Evolutionary conservation across 2,329 filamentous ascomycete genomes (phyloP), one percentile per base, ranked within the genome.

Genomic region (Phoma herbarum): DNA sequence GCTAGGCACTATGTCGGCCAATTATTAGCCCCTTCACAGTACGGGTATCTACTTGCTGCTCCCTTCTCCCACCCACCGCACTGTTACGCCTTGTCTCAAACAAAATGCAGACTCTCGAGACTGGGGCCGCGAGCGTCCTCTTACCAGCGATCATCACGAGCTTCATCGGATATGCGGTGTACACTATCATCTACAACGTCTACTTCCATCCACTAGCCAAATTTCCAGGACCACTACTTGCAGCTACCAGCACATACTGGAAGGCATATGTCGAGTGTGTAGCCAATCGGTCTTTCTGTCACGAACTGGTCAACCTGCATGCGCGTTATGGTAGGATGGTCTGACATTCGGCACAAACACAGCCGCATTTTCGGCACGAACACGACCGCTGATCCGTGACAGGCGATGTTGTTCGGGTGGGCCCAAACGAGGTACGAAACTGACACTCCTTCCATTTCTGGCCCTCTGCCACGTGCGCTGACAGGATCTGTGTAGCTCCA

Each of bases 151-250:
- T 48, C 11, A 20, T 65, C 22, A 53, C 66, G 18, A 56, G 49
- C 10, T 43, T 63, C 22, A 18, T 63, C 26, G 63, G 61, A 2
- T 72, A 68, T 43, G 58, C 46, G 14, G 49, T 64, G 14, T 69
- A 60, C 45, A 51, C 41, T 2, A 48, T 66, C 50, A 47, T 64
- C 26, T 77, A 80, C 66, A 75, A 73, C 61, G 65, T 76, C 29
- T 80, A 74, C 65, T 76, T 82, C 52, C 78, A 81, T 35, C 80
- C 80, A 2, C 68, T 82, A 5, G 68, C 75, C 44, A 73, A 74
- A 28, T 80, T 77, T 52, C 80, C 79, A 14, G 81, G 80, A 5
- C 80, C 81, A 26, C 64, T 50, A 4, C 25, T 67, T 10, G 70
- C 70, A n/a, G 54, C 58, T 11, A 52, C 52, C 41, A 70, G 68